Percentiles rank a stretch among this genome's conserved stretches.
phyloP scores from a whole-genome alignment of 192 early-diverging fungal species.

The Backusella macrospora region DNA sequence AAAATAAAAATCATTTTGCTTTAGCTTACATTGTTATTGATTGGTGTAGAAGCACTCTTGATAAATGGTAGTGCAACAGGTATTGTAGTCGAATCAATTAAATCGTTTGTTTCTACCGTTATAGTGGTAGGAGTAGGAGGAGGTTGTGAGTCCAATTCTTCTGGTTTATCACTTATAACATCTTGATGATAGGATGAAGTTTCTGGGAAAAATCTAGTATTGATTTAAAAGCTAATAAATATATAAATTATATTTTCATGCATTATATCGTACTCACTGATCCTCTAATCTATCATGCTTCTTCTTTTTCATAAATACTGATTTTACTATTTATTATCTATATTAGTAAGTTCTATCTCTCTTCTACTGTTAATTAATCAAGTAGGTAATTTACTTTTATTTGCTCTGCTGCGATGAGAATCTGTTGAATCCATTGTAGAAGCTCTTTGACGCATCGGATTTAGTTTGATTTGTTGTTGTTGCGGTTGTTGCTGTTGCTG shows the following conservation, averaged over 20 bases:
- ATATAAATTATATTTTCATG: not conserved
- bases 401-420: slow-evolving; percentile 6
- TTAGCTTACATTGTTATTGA: not conserved
- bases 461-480: not conserved
- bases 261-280: not conserved
- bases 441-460: not conserved
- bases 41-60: not conserved
- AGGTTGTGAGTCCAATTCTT: not conserved
- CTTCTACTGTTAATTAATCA: not conserved
- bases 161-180: not conserved
- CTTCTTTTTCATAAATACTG: slow-evolving; percentile 24
- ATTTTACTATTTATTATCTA: not conserved
- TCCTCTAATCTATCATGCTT: slow-evolving; percentile 14
- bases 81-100: not conserved
- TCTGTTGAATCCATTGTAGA: not conserved
- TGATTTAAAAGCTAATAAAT: not conserved
- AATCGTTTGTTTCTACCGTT: not conserved
- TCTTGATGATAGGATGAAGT: not conserved
- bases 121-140: not conserved
- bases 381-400: not conserved
- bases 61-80: not conserved
- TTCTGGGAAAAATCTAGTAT: not conserved
- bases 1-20: not conserved
- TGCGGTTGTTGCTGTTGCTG: not conserved
- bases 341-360: no score